Evolutionary conservation across 148 eudicot species (phyloP).

Genomic region (Linanthus parryae): DNA sequence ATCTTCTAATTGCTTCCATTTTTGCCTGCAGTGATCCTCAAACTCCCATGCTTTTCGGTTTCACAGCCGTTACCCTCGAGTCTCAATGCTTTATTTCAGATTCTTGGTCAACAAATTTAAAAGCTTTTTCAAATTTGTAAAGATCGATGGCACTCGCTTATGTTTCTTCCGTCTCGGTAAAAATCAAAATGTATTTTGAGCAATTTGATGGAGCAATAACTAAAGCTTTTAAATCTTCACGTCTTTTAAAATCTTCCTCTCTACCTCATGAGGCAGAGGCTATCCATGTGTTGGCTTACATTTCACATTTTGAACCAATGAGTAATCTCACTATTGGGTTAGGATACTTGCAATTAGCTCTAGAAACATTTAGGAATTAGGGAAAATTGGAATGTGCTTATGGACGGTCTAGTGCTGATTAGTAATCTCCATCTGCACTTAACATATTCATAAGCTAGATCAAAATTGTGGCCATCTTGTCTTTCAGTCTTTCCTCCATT

Average conservation of each 20-base stretch:
- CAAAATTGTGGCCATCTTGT: neutral
- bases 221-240: conserved; percentile 9
- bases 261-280: conserved; percentile 2
- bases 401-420: conserved; percentile 9
- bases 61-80: too few species aligned
- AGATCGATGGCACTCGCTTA: too few species aligned
- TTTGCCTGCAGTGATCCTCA: too few species aligned
- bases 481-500: neutral
- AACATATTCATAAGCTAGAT: conserved; percentile 11
- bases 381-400: neutral
- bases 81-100: too few species aligned
- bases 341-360: neutral
- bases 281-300: conserved; percentile 10
- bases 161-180: neutral
- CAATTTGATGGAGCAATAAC: conserved; percentile 20
- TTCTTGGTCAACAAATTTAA: too few species aligned
- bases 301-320: neutral
- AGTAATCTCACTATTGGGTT: neutral
- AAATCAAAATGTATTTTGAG: neutral
- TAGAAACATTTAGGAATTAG: neutral
- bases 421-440: neutral
- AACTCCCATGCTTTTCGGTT: too few species aligned
- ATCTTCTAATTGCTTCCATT: too few species aligned
- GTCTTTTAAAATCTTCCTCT: conserved; percentile 13
- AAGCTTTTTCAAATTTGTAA: too few species aligned